Conservation (phyloP, 306 rosid genomes). For the Dicorynia guianensis region DNA sequence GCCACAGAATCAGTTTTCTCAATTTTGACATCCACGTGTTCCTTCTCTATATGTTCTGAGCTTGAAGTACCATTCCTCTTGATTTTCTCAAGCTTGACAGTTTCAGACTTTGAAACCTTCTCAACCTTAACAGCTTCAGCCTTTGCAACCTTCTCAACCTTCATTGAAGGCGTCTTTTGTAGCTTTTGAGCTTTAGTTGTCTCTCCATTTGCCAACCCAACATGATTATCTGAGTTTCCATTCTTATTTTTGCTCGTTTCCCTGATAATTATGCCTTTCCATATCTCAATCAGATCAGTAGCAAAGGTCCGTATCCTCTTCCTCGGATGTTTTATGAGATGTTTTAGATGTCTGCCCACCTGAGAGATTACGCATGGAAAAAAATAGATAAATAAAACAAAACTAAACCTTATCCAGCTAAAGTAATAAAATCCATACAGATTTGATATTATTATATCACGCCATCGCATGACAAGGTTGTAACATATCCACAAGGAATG, state of each 20-base stretch:
- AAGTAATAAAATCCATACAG: constrained; percentile 27
- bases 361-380: constrained; percentile 40
- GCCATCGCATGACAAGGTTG: constrained; percentile 11
- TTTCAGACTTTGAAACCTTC: constrained; percentile 55
- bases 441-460: constrained; percentile 11
- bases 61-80: constrained; percentile 59
- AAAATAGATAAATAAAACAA: constrained; percentile 25
- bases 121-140: constrained; percentile 65
- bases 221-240: constrained; percentile 61
- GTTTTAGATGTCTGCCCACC: constrained; percentile 92
- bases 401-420: constrained; percentile 8
- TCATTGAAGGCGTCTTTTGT: constrained; percentile 61
- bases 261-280: constrained; percentile 81
- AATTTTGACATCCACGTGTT: constrained; percentile 49
- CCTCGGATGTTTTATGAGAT: constrained; percentile 83
- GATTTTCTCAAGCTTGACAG: constrained; percentile 64
- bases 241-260: constrained; percentile 76
- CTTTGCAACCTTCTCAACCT: constrained; percentile 63
- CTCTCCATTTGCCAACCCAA: constrained; percentile 56
- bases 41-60: constrained; percentile 52
- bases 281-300: constrained; percentile 72
- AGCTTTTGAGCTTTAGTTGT: constrained; percentile 74
- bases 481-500: not conserved
- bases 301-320: constrained; percentile 79
- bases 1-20: constrained; percentile 54